A percentile compares a stretch with the other conserved stretches of the same genome.
Conservation (phyloP, 305 asterid species). For the Rubia peregrina region DNA sequence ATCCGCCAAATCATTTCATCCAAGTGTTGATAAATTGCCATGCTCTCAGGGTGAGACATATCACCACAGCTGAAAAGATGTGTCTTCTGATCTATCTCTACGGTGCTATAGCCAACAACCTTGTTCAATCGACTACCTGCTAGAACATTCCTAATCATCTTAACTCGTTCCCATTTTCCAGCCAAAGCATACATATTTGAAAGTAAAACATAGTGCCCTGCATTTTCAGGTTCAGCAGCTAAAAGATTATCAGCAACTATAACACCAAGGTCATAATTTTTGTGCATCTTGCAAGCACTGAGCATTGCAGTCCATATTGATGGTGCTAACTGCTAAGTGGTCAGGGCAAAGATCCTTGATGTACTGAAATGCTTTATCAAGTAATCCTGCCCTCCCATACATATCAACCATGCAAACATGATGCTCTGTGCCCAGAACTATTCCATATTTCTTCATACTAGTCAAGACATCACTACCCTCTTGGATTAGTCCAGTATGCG, state of each 20-base stretch:
- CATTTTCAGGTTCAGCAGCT: slow-evolving; percentile 17
- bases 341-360: slow-evolving; percentile 14
- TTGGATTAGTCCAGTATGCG: not conserved
- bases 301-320: slow-evolving; percentile 23
- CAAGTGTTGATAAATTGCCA: slow-evolving; percentile 12
- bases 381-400: slow-evolving; percentile 23
- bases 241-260: slow-evolving; percentile 18
- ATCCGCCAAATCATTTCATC: slow-evolving; percentile 18
- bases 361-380: slow-evolving; percentile 17
- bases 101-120: slow-evolving; percentile 17
- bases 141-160: slow-evolving; percentile 17
- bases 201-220: slow-evolving; percentile 18
- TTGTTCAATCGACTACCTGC: slow-evolving; percentile 16
- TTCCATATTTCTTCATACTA: slow-evolving; percentile 17
- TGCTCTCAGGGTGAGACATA: slow-evolving; percentile 18
- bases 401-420: slow-evolving; percentile 35
- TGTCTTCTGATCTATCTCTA: slow-evolving; percentile 19
- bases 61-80: slow-evolving; percentile 16
- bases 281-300: slow-evolving; percentile 23
- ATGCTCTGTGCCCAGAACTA: slow-evolving; percentile 26
- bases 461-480: slow-evolving; percentile 3
- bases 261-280: slow-evolving; percentile 21
- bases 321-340: too few species aligned
- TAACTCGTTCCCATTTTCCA: slow-evolving; percentile 23
- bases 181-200: slow-evolving; percentile 21